Evolutionary conservation across 768 basidiomycete species (phyloP).

Genomic region (Termitomyces sp.): DNA sequence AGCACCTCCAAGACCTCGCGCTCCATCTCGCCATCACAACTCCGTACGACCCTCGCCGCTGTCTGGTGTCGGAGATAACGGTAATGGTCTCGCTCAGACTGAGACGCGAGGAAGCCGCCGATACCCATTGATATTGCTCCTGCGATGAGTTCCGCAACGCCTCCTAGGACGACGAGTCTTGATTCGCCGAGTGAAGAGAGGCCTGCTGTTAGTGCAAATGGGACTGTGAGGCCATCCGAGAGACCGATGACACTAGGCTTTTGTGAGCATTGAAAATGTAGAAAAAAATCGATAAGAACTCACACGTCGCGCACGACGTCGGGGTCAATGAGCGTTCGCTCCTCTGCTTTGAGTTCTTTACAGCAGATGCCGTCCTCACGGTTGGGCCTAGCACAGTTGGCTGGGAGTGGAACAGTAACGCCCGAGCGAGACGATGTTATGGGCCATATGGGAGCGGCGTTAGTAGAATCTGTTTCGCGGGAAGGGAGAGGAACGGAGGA

Average conservation of each 20-base stretch:
- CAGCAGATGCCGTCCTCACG: constrained; percentile 76
- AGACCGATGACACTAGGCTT: constrained; percentile 77
- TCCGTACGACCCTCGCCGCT: constrained; percentile 77
- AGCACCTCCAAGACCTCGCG: constrained; percentile 89
- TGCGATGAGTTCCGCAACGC: constrained; percentile 93
- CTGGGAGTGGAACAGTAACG: constrained; percentile 42
- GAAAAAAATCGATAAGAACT: constrained; percentile 25
- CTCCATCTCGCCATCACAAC: constrained; percentile 95
- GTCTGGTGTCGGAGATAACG: constrained; percentile 77
- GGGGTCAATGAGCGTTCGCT: constrained; percentile 80
- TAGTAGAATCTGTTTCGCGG: constrained; percentile 21
- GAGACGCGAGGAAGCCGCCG: constrained; percentile 95
- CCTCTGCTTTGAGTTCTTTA: constrained; percentile 83
- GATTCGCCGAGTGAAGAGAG: constrained; percentile 88
- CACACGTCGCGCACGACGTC: constrained; percentile 87
- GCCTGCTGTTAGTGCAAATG: constrained; percentile 88
- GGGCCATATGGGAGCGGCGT: constrained; percentile 66
- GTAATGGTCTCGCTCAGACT: constrained; percentile 95
- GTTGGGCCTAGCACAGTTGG: constrained; percentile 57
- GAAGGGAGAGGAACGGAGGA: constrained; percentile 34
- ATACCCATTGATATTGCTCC: constrained; percentile 99
- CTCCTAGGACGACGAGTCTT: constrained; percentile 89
- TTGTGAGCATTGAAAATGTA: not conserved
- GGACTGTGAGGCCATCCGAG: constrained; percentile 87
- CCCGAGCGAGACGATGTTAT: constrained; percentile 43